Evolutionary conservation across 148 eudicot genomes (phyloP).

Genomic region (Mesembryanthemum crystallinum): DNA sequence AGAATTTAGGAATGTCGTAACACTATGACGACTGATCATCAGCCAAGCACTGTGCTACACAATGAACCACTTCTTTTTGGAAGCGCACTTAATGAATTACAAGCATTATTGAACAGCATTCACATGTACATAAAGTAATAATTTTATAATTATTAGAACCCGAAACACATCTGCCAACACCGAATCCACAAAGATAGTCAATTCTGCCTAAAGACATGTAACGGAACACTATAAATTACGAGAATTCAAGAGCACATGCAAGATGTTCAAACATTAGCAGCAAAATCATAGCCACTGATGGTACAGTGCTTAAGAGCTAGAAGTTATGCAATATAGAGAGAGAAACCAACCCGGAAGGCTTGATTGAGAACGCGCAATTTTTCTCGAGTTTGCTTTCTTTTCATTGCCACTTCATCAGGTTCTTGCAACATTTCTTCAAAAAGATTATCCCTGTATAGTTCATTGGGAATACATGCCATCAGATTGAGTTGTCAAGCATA

Average conservation of each 20-base stretch:
- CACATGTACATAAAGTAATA: background rate
- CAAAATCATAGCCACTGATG: background rate
- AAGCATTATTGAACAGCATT: background rate
- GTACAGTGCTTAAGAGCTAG: background rate
- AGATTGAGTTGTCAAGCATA: conserved; percentile 7
- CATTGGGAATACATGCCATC: conserved; percentile 15
- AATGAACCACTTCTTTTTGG: background rate
- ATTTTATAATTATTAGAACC: background rate
- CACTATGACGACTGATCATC: background rate
- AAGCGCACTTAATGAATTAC: background rate
- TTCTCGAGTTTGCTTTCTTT: conserved; percentile 80
- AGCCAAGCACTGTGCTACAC: background rate
- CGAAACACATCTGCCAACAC: background rate
- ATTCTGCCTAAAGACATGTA: background rate
- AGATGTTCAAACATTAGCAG: background rate
- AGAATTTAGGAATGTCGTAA: background rate
- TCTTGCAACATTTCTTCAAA: conserved; percentile 95
- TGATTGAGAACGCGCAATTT: conserved; percentile 73
- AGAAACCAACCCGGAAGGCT: conserved; percentile 74
- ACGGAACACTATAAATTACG: no score
- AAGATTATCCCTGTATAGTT: conserved; percentile 67
- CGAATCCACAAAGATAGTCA: background rate
- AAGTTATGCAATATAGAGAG: background rate
- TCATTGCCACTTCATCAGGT: conserved; percentile 74
- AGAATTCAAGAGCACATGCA: background rate